Base-by-base conservation (phyloP, 176 grass and related monocot genomes). In the Melocanna baccifera region DNA sequence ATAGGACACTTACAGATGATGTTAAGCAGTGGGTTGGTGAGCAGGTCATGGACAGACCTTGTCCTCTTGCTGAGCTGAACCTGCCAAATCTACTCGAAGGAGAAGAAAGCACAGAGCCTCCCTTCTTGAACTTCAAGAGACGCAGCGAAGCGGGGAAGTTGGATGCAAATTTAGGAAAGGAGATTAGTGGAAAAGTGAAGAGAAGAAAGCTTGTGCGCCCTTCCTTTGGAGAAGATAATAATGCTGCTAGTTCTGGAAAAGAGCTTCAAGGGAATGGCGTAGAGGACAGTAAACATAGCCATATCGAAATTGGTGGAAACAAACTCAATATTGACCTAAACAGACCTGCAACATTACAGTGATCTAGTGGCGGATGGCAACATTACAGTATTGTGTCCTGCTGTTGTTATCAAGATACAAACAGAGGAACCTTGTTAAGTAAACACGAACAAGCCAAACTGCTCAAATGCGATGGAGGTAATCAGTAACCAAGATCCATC, bases 161-260 rank as follows among this genome's bases (percentile, higher is more conserved):
- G 26, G 65, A 81, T 84, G 47, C 56, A 37, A 43, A 87, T 64
- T 66, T 23, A 39, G 73, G 45, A 34, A 71, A 71, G 36, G 76
- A 83, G 42, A 75, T 32, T 16, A 79, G 6, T 32, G 51, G 34
- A 36, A 75, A 62, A 75, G n/a, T 10, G 9, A 94, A 90, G 77
- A 91, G 87, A 87, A 94, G 87, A 91, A 92, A 84, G 84, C 85
- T 94, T 13, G 87, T 94, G 57, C 85, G 84, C 13, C 92, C 92
- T 83, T 69, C 75, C 65, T 87, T 92, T n/a, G 90, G 28, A 66
- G 76, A 84, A 69, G 66, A 62, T 50, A 62, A 55, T 36, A 47
- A 57, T 23, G 29, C 75, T 75, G 71, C 51, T 63, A 75, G 63
- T 84, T 64, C 28, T 62, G 74, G 23, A 62, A 67, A 81, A 20